Evolutionary conservation across 2,329 filamentous ascomycete genomes (phyloP), one percentile per base, ranked within the genome.

Genomic region (Aureobasidium musti): DNA sequence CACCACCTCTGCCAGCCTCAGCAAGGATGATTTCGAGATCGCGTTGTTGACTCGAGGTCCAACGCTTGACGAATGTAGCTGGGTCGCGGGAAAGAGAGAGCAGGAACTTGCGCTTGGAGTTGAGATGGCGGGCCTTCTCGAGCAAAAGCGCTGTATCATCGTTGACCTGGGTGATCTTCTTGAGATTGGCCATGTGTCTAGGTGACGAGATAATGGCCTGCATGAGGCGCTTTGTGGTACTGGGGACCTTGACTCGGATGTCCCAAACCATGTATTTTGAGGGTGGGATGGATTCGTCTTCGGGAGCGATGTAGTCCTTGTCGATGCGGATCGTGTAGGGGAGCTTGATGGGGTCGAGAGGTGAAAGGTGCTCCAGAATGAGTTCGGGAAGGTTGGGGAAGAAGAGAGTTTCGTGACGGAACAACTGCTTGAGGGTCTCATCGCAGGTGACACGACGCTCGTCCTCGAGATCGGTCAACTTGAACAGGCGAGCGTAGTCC

Each of bases 301-400:
- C 84, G 28, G 79, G 78, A 4, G 75, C 74, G 66, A 82, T 79
- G 72, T 83, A 82, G 67, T 78, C 74, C 69, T 80, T 79, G 77
- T 99, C 95, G 47, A 97, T 90, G 67, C 94, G 91, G 75, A 99
- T 95, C 10, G 93, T 99, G 81, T 97, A 99, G 26, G 88, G 84
- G 39, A 99, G 85, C 73, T 90, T 88, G 74, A 97, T 85, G 0
- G 95, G 92, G 6, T 91, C 87, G 1, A 97, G 84, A 2, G 91
- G 87, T 35, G 84, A 87, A 66, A 97, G 86, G 77, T 98, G 92
- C 11, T 85, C 84, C 10, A 54, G 64, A 61, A 89, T 86, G 69
- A 96, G 88, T 71, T 91, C 90, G 54, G 90, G 88, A 64, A 98
- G 86, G 75, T 90, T 86, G 14, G 95, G 94, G 77, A 99, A 96